Percentiles rank a stretch among this genome's conserved stretches.
Conservation (phyloP, 768 basidiomycete genomes). For the Amanita pseudoporphyria region DNA sequence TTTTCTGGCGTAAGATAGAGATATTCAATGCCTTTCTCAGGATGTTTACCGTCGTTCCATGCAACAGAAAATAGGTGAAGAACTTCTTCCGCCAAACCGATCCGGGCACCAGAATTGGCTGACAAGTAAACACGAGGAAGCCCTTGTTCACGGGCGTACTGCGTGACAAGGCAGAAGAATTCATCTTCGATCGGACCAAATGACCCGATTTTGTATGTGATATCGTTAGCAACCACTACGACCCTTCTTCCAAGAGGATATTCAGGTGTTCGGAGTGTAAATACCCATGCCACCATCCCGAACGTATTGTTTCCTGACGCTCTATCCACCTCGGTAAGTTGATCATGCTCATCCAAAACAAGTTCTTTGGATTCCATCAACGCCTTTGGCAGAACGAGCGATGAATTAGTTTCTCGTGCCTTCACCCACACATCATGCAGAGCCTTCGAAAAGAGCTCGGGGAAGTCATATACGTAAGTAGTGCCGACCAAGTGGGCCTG, state of each 20-base stretch:
- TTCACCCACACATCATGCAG: conserved; percentile 88
- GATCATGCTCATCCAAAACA: conserved; percentile 88
- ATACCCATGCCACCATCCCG: conserved; percentile 99
- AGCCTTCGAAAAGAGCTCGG: conserved; percentile 96
- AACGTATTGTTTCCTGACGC: conserved; percentile 90
- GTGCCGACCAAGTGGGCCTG: conserved; percentile 98
- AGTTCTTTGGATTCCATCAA: conserved; percentile 83
- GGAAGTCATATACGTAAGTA: conserved; percentile 99
- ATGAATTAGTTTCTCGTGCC: conserved; percentile 52
- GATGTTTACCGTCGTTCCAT: conserved; percentile 74
- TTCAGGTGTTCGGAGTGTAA: conserved; percentile 87
- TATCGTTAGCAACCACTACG: conserved; percentile 94
- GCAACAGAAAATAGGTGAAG: conserved; percentile 82
- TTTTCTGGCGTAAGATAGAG: conserved; percentile 93
- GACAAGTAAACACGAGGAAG: conserved; percentile 96
- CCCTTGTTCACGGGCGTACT: conserved; percentile 83
- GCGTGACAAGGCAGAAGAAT: conserved; percentile 92
- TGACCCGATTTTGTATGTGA: conserved; percentile 97
- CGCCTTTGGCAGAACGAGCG: conserved; percentile 64
- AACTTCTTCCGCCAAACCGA: conserved; percentile 91
- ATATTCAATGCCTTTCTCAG: conserved; percentile 95
- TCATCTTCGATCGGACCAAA: conserved; percentile 95
- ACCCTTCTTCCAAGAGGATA: conserved; percentile 80
- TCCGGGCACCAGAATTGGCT: conserved; percentile 96
- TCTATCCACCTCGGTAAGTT: conserved; percentile 83